Evolutionary conservation across 176 grass and related monocot species (phyloP).

Genomic region (Saccharum officinarum): DNA sequence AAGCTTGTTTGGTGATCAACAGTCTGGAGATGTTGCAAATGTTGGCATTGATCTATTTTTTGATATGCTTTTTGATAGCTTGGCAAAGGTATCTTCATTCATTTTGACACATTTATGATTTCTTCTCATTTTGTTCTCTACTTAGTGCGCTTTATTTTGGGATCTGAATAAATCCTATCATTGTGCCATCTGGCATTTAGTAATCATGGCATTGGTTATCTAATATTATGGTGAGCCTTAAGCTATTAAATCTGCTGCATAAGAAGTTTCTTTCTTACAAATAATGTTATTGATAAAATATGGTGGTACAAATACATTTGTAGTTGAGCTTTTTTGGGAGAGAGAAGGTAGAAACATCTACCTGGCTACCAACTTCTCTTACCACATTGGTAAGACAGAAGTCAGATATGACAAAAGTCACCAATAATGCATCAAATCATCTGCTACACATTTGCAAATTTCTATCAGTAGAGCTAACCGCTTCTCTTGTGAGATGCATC

Average conservation of each 20-base stretch:
- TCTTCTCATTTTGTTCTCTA: conserved; percentile 7
- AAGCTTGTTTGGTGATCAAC: conserved; percentile 95
- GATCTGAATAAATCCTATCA: background rate
- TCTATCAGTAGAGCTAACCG: background rate
- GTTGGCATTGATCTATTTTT: conserved; percentile 96
- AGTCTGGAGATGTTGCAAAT: conserved; percentile 97
- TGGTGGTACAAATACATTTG: background rate
- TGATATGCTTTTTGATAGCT: conserved; percentile 99
- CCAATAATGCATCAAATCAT: conserved; percentile 3
- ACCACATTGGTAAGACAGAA: background rate
- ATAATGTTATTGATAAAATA: background rate
- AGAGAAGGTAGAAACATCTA: background rate
- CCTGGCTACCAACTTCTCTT: background rate
- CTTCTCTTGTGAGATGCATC: background rate
- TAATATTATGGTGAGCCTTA: conserved; percentile 17
- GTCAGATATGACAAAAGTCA: background rate
- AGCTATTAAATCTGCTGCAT: background rate
- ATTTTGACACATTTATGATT: background rate
- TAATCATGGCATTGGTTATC: background rate
- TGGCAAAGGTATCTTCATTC: conserved; percentile 70
- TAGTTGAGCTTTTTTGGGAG: background rate
- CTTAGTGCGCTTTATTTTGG: background rate
- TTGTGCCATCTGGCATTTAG: background rate
- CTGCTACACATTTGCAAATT: background rate
- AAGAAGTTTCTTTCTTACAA: background rate